phyloP scores from a whole-genome alignment of 1,139 yeast genomes.

The Geotrichum aggregatum region DNA sequence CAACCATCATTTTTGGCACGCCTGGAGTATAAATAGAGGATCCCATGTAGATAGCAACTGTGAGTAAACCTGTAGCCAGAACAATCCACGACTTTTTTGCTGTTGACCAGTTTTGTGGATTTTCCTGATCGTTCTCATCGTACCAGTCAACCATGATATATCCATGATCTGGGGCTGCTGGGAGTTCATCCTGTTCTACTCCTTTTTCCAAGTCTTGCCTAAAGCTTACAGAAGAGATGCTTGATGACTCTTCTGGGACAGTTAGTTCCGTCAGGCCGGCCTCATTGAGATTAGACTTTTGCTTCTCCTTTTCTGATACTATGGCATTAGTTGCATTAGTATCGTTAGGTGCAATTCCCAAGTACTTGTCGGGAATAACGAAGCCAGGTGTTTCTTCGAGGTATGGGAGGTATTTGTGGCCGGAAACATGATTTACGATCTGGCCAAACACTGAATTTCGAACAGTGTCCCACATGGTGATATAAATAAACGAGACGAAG shows the following conservation, averaged over 20 bases:
- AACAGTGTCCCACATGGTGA: constrained; percentile 7
- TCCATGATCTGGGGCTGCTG: constrained; percentile 4
- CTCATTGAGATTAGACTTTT: neutral
- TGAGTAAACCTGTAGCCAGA: constrained; percentile 45
- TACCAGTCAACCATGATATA: constrained; percentile 42
- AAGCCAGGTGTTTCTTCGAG: constrained; percentile 24
- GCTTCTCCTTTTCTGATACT: neutral
- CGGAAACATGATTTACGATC: constrained; percentile 21
- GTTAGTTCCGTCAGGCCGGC: constrained; percentile 4
- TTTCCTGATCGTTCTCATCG: constrained; percentile 52
- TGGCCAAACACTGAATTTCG: constrained; percentile 23
- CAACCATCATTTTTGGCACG: constrained; percentile 41
- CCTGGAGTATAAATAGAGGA: constrained; percentile 63
- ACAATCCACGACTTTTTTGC: constrained; percentile 42
- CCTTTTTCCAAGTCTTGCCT: constrained; percentile 4
- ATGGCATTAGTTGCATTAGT: neutral
- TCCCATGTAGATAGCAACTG: constrained; percentile 56
- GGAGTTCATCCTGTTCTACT: neutral
- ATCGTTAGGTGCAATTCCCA: neutral
- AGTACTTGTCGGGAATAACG: constrained; percentile 23
- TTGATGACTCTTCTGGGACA: constrained; percentile 21
- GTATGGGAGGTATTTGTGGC: constrained; percentile 19
- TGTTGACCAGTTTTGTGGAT: constrained; percentile 56
- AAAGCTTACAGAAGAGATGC: neutral
- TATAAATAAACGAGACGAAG: neutral